Percentiles rank a stretch among this genome's conserved stretches.
These are phyloP conservation scores for Trichophyton mentagrophytes DNA, from an alignment of 2,329 filamentous ascomycete species.

Conservation along the genomic window DNA sequence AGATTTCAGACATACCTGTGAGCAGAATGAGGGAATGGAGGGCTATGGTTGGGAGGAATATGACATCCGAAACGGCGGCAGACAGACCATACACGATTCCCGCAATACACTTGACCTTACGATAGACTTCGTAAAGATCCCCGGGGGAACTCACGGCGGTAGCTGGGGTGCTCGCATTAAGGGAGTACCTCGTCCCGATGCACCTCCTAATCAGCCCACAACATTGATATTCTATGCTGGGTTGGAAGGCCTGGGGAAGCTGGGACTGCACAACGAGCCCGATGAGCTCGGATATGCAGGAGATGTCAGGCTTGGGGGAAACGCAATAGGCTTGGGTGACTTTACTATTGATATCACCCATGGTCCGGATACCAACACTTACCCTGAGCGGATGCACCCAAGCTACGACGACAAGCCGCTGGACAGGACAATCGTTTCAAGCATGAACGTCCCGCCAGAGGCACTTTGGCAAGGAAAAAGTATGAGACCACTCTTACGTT, in stretches of 20 bases:
- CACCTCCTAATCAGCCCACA: slow-evolving; percentile 54
- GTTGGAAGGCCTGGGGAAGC: slow-evolving; percentile 59
- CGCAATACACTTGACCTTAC: slow-evolving; percentile 81
- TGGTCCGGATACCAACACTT: slow-evolving; percentile 50
- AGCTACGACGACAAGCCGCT: slow-evolving; percentile 57
- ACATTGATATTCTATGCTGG: slow-evolving; percentile 71
- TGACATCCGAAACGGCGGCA: slow-evolving; percentile 73
- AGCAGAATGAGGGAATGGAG: slow-evolving; percentile 84
- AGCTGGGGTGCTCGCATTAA: slow-evolving; percentile 86
- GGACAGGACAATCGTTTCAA: slow-evolving; percentile 63
- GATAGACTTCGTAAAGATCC: slow-evolving; percentile 86
- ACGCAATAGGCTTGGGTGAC: slow-evolving; percentile 58
- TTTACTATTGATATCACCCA: slow-evolving; percentile 68
- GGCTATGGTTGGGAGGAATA: slow-evolving; percentile 98
- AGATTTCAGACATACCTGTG: slow-evolving; percentile 89
- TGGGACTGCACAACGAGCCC: slow-evolving; percentile 47
- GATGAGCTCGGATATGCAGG: slow-evolving; percentile 43
- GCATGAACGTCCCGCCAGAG: slow-evolving; percentile 52
- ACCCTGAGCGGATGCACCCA: slow-evolving; percentile 45
- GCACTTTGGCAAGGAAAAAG: slow-evolving; percentile 73
- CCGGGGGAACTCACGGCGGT: slow-evolving; percentile 71
- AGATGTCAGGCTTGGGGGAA: slow-evolving; percentile 57
- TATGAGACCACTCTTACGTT: slow-evolving; percentile 24
- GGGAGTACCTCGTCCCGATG: slow-evolving; percentile 61
- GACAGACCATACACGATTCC: slow-evolving; percentile 81